Percentiles rank a stretch among this genome's conserved stretches.
These are phyloP conservation scores for Dactylonectria estremocensis DNA, from an alignment of 2,329 filamentous ascomycete genomes.

Conservation along the genomic window DNA sequence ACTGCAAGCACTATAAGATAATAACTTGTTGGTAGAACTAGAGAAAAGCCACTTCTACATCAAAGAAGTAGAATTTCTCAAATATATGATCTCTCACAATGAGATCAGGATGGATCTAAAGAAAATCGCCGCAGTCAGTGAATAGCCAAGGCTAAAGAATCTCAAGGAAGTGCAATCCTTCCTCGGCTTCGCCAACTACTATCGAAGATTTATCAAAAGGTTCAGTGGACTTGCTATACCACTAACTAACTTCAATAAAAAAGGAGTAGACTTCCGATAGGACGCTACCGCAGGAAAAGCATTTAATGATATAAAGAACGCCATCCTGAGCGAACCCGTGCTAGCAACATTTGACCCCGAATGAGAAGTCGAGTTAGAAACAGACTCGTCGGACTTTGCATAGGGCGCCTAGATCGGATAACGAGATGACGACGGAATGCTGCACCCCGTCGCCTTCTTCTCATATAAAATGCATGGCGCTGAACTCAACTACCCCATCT, in stretches of 20 bases:
- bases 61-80: slow-evolving; percentile 29
- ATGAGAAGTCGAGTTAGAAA: no score
- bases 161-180: slow-evolving; percentile 38
- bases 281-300: no score
- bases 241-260: slow-evolving; percentile 28
- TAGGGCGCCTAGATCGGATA: no score
- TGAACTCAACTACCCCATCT: no score
- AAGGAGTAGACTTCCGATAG: slow-evolving; percentile 12
- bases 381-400: no score
- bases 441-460: no score
- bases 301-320: slow-evolving; percentile 25
- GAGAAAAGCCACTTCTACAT: no score
- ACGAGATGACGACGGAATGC: no score
- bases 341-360: no score
- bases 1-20: slow-evolving; percentile 30
- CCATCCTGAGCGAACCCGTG: no score
- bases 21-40: no score
- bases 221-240: slow-evolving; percentile 24
- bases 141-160: slow-evolving; percentile 3
- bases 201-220: slow-evolving; percentile 27
- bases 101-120: slow-evolving; percentile 33
- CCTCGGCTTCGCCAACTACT: slow-evolving; percentile 12
- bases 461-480: no score
- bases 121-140: slow-evolving; percentile 32
- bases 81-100: slow-evolving; percentile 25